Evolutionary conservation across 306 rosid species (phyloP).

Genomic region (Quercus alba): DNA sequence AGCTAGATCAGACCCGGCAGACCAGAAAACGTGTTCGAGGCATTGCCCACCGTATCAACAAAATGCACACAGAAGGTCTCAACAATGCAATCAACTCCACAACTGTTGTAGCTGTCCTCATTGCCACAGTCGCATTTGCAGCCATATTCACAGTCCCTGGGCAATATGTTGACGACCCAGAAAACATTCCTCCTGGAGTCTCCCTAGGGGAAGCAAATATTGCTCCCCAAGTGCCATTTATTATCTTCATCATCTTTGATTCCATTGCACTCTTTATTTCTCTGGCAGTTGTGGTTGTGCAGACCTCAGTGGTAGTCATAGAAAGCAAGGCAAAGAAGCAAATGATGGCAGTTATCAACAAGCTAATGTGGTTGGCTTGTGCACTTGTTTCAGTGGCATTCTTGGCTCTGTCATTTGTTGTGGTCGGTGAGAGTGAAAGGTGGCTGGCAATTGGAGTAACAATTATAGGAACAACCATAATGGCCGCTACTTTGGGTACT

Average conservation of each 20-base stretch:
- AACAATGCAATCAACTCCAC: slow-evolving; percentile 97
- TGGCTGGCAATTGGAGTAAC: slow-evolving; percentile 88
- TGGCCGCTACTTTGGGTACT: slow-evolving; percentile 87
- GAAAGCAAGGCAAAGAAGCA: slow-evolving; percentile 99
- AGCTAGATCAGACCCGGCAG: slow-evolving; percentile 91
- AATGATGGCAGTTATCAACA: slow-evolving; percentile 95
- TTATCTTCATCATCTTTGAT: slow-evolving; percentile 77
- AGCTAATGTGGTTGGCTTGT: slow-evolving; percentile 97
- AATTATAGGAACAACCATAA: slow-evolving; percentile 78
- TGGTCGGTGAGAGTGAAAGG: slow-evolving; percentile 68
- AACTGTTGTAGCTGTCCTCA: slow-evolving; percentile 93
- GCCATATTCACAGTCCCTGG: slow-evolving; percentile 96
- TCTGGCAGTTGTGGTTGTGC: slow-evolving; percentile 93
- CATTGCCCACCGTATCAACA: slow-evolving; percentile 91
- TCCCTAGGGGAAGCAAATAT: slow-evolving; percentile 88
- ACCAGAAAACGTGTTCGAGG: slow-evolving; percentile 93
- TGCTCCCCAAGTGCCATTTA: slow-evolving; percentile 55
- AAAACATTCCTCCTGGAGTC: slow-evolving; percentile 43
- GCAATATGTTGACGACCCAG: slow-evolving; percentile 68
- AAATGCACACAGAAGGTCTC: slow-evolving; percentile 89
- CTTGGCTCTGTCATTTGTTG: slow-evolving; percentile 82
- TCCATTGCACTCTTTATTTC: slow-evolving; percentile 90
- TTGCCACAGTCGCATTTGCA: slow-evolving; percentile 95
- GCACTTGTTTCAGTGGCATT: slow-evolving; percentile 80
- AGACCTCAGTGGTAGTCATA: slow-evolving; percentile 88